These are phyloP conservation scores for Senecio squalidus DNA, from an alignment of 140 eudicot species.

Conservation along the genomic window DNA sequence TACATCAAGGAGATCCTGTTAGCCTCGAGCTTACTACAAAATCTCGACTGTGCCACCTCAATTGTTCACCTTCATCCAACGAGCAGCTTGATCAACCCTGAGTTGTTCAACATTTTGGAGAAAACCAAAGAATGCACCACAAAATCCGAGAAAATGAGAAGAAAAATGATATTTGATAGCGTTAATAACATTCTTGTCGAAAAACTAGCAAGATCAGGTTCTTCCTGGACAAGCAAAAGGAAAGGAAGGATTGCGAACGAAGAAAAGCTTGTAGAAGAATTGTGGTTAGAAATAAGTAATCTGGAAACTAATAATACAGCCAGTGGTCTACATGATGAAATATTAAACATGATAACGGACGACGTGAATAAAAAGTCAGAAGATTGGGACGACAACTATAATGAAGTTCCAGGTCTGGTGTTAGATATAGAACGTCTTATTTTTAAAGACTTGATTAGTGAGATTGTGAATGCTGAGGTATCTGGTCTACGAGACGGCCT, in stretches of 20 bases:
- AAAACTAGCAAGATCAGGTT: slow-evolving; percentile 32
- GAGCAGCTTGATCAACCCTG: slow-evolving; percentile 56
- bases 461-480: slow-evolving; percentile 48
- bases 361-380: slow-evolving; percentile 52
- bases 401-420: slow-evolving; percentile 58
- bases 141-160: slow-evolving; percentile 40
- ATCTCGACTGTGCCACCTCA: slow-evolving; percentile 24
- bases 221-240: slow-evolving; percentile 23
- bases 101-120: slow-evolving; percentile 68
- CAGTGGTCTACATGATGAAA: slow-evolving; percentile 35
- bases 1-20: slow-evolving; percentile 57
- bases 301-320: slow-evolving; percentile 28
- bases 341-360: slow-evolving; percentile 37
- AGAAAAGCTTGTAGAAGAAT: slow-evolving; percentile 51
- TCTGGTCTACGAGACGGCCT: slow-evolving; percentile 23
- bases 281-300: slow-evolving; percentile 46
- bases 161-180: slow-evolving; percentile 66
- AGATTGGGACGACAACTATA: slow-evolving; percentile 40
- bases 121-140: slow-evolving; percentile 39
- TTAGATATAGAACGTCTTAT: slow-evolving; percentile 83
- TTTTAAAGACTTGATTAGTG: slow-evolving; percentile 76
- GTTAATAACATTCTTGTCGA: slow-evolving; percentile 53
- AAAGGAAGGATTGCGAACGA: slow-evolving; percentile 23
- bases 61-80: slow-evolving; percentile 41
- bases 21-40: slow-evolving; percentile 55